Base-by-base conservation (phyloP, 306 rosid genomes). In the Morella rubra region DNA sequence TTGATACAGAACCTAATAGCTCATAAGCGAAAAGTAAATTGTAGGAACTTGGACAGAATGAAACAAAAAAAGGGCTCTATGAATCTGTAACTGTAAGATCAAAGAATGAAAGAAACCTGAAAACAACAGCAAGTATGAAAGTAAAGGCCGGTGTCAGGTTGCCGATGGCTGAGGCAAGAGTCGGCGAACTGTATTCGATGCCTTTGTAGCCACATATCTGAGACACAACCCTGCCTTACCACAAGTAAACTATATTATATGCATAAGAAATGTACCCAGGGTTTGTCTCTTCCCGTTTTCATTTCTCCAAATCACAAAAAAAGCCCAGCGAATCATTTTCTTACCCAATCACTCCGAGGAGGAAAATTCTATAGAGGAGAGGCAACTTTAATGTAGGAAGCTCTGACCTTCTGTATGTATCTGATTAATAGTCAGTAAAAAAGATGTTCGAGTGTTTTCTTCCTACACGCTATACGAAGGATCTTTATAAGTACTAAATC, bases 61-160 rank as follows among this genome's bases (percentile, higher is more conserved):
- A 40, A 3, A 8, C 4, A 15, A 62, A 8, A 27, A 1, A 4
- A 46, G 19, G 40, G 16, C 12, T 15, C 24, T 19, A 1, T 16
- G 19, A 13, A 41, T 27, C 22, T 37, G n/a, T 19, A 5, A 53
- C 32, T 27, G 32, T 27, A 27, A 27, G 32, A 27, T 0, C 13
- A 4, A 47, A 64, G 61, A 24, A 49, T 24, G 59, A 15, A 45
- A 40, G 12, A 50, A 59, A 90, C 94, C 90, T 84, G 85, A 87
- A 87, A 80, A 86, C 15, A 24, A 72, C 24, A 1, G 94, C 91
- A 18, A 90, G 77, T 4, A 86, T 69, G 85, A 90, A 85, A 24
- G 91, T 84, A 44, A 84, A 86, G 22, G 87, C 90, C 0, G 91
- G 94, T 3, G 81, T 51, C 59, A 90, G 90, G 66, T 78, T 87